phyloP scores from a whole-genome alignment of 108 stramenopile genomes.

The Nitzschia putrida region DNA sequence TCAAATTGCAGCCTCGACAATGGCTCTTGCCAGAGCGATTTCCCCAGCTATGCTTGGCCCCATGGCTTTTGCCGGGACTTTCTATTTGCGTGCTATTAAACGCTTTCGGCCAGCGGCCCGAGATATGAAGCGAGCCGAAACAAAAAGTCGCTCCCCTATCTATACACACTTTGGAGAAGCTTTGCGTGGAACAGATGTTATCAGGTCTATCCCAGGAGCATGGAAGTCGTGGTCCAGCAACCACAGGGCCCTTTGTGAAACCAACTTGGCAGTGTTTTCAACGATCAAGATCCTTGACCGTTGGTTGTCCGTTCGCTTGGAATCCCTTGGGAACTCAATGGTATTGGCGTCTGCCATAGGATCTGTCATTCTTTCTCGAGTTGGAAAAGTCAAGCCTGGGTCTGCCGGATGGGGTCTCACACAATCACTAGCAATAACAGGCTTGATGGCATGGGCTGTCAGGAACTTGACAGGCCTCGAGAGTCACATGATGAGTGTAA shows the following conservation, averaged over 20 bases:
- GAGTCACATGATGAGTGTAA: slow-evolving; percentile 68
- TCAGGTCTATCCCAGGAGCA: slow-evolving; percentile 79
- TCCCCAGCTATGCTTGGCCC: slow-evolving; percentile 67
- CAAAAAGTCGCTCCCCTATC: slow-evolving; percentile 87
- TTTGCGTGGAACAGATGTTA: slow-evolving; percentile 81
- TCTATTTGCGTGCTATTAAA: slow-evolving; percentile 61
- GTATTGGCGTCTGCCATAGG: slow-evolving; percentile 63
- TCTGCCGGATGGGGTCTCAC: slow-evolving; percentile 84
- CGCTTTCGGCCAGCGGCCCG: slow-evolving; percentile 76
- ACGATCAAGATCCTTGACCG: slow-evolving; percentile 75
- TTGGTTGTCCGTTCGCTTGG: slow-evolving; percentile 78
- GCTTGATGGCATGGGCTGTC: slow-evolving; percentile 80
- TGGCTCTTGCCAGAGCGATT: slow-evolving; percentile 65
- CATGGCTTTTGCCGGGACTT: slow-evolving; percentile 41
- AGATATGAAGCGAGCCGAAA: slow-evolving; percentile 85
- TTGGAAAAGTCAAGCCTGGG: slow-evolving; percentile 54
- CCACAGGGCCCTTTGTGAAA: slow-evolving; percentile 57
- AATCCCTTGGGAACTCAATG: slow-evolving; percentile 73
- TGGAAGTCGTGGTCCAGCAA: slow-evolving; percentile 52
- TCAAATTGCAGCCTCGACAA: slow-evolving; percentile 58
- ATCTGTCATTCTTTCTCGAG: slow-evolving; percentile 56
- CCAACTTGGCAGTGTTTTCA: slow-evolving; percentile 67
- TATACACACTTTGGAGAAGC: slow-evolving; percentile 95
- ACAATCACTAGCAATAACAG: slow-evolving; percentile 79
- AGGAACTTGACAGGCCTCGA: slow-evolving; percentile 64